Conservation (phyloP, 495 filamentous ascomycete genomes). For the Astrothelium macrocarpum region DNA sequence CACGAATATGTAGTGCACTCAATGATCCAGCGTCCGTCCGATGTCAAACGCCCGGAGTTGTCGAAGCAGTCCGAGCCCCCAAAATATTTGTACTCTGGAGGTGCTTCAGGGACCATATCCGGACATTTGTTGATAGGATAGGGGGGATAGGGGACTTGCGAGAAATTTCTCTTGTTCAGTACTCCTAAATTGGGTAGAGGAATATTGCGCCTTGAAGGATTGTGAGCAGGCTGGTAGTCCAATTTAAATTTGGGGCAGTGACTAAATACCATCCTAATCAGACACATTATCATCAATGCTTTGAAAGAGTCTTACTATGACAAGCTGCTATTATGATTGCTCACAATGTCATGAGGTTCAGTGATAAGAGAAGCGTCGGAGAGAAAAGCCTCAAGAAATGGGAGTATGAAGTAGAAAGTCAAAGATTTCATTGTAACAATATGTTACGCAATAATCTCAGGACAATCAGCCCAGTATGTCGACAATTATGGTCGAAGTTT, state of each 20-base stretch:
- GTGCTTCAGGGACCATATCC: neutral
- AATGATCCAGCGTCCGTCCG: too few species aligned
- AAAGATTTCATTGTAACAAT: neutral
- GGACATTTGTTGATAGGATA: neutral
- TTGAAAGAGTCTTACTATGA: neutral
- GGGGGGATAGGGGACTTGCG: too few species aligned
- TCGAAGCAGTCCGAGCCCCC: neutral
- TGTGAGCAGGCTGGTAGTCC: neutral
- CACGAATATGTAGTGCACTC: too few species aligned
- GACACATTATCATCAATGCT: neutral
- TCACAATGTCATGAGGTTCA: neutral
- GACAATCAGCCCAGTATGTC: neutral
- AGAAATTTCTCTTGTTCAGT: neutral
- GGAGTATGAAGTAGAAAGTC: neutral
- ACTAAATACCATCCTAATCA: neutral
- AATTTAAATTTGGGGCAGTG: neutral
- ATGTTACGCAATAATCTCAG: neutral
- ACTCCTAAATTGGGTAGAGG: neutral
- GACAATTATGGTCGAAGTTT: neutral
- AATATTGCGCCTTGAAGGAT: neutral
- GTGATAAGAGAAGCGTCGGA: neutral
- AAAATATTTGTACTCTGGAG: neutral
- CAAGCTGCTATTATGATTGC: neutral
- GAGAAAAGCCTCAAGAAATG: neutral
- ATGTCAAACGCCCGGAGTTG: too few species aligned